Conservation (phyloP, 257 asterid species). For the Henckelia pumila region DNA sequence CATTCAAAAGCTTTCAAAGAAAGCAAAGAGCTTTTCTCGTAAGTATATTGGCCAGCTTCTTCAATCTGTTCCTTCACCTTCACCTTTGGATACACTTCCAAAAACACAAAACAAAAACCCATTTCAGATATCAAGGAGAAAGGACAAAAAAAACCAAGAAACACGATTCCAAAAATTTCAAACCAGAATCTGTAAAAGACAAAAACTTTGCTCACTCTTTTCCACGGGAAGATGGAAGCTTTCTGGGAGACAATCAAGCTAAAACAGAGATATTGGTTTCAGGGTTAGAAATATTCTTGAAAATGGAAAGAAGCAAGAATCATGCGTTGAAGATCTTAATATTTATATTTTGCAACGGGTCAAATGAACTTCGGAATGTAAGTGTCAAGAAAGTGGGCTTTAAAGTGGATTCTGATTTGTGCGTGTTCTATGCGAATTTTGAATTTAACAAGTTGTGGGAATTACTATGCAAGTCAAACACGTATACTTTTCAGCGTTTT, state of each 20-base stretch:
- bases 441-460: not conserved
- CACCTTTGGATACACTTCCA: constrained; percentile 81
- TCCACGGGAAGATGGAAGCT: constrained; percentile 12
- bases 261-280: not conserved
- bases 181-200: not conserved
- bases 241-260: constrained; percentile 3
- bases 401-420: not conserved
- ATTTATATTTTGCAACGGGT: not conserved
- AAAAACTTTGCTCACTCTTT: constrained; percentile 25
- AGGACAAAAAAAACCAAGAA: constrained; percentile 10
- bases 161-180: not conserved
- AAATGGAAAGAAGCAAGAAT: not conserved
- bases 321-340: not conserved
- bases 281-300: not conserved
- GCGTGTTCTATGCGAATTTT: not conserved
- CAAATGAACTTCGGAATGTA: not conserved
- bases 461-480: not conserved
- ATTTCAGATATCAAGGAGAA: constrained; percentile 27
- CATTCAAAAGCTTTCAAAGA: constrained; percentile 65
- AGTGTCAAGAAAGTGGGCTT: not conserved
- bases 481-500: not conserved
- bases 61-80: constrained; percentile 70
- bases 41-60: constrained; percentile 64
- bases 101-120: constrained; percentile 15
- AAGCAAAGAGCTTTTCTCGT: constrained; percentile 61